phyloP scores from a whole-genome alignment of 2,329 filamentous ascomycete species.

The Pseudogymnoascus sp. region DNA sequence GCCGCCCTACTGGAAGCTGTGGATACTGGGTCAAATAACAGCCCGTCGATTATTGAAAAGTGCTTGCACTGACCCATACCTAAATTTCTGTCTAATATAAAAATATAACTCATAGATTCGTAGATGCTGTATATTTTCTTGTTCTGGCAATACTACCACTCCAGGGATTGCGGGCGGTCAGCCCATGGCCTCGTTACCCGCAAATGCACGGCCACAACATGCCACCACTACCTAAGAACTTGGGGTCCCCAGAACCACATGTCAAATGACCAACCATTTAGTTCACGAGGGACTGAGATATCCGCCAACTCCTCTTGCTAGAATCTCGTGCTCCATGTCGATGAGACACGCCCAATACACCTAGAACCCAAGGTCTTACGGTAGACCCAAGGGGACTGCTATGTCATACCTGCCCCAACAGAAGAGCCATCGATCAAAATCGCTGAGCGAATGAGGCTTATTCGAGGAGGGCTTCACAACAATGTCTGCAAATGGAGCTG shows the following conservation, averaged over 20 bases:
- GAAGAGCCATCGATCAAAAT: neutral
- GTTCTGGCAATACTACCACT: neutral
- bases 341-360: neutral
- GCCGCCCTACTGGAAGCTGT: neutral
- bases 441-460: conserved; percentile 1
- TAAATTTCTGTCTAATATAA: neutral
- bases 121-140: neutral
- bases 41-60: neutral
- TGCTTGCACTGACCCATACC: neutral
- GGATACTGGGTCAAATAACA: neutral
- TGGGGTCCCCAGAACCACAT: conserved; percentile 3
- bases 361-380: conserved; percentile 5
- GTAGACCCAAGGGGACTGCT: neutral
- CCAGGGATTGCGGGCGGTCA: neutral
- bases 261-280: conserved; percentile 1
- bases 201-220: neutral
- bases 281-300: neutral
- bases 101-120: neutral
- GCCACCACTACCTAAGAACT: conserved; percentile 3
- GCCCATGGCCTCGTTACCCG: neutral
- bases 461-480: neutral
- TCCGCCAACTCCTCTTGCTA: neutral
- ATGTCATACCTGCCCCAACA: conserved; percentile 7
- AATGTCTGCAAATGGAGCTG: conserved; percentile 5
- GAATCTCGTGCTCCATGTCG: neutral